These are phyloP conservation scores for Geranium brycei DNA, from an alignment of 345 rosid genomes.

Conservation along the genomic window DNA sequence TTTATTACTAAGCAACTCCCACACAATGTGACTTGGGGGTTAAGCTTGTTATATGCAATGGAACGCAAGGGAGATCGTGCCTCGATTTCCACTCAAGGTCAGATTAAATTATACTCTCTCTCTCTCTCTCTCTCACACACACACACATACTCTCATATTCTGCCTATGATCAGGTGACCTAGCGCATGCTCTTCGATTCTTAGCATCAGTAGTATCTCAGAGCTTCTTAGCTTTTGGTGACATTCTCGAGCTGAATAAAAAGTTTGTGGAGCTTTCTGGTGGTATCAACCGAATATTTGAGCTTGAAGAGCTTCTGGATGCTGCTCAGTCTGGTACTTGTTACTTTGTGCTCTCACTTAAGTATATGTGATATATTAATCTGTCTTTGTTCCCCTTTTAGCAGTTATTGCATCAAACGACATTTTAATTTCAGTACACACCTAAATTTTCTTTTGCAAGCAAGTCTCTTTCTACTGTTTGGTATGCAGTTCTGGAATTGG, in stretches of 20 bases:
- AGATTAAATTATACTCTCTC: not conserved
- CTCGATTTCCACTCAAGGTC: conserved; percentile 74
- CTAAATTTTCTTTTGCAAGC: not conserved
- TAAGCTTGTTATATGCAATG: conserved; percentile 87
- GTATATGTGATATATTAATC: not conserved
- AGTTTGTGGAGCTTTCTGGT: conserved; percentile 87
- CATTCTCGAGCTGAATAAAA: conserved; percentile 83
- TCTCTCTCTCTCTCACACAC: too few relatives aligned
- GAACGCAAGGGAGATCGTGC: conserved; percentile 93
- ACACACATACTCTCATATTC: conserved; percentile 2
- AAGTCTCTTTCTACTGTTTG: too few relatives aligned
- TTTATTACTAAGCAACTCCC: conserved; percentile 97
- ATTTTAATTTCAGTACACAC: not conserved
- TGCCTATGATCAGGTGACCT: conserved; percentile 57
- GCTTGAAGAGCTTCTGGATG: conserved; percentile 89
- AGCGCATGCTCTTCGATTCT: conserved; percentile 89
- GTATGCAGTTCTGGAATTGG: too few relatives aligned
- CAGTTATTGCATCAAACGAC: not conserved
- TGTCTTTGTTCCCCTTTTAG: not conserved
- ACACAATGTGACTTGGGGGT: conserved; percentile 92
- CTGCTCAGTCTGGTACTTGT: conserved; percentile 65
- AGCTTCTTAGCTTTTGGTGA: conserved; percentile 98
- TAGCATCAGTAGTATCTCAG: conserved; percentile 95
- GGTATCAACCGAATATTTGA: conserved; percentile 80
- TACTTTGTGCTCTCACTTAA: not conserved